Percentiles rank a stretch among this genome's conserved stretches.
Conservation (phyloP, 768 basidiomycete species). For the Xerocomus potaroensis region DNA sequence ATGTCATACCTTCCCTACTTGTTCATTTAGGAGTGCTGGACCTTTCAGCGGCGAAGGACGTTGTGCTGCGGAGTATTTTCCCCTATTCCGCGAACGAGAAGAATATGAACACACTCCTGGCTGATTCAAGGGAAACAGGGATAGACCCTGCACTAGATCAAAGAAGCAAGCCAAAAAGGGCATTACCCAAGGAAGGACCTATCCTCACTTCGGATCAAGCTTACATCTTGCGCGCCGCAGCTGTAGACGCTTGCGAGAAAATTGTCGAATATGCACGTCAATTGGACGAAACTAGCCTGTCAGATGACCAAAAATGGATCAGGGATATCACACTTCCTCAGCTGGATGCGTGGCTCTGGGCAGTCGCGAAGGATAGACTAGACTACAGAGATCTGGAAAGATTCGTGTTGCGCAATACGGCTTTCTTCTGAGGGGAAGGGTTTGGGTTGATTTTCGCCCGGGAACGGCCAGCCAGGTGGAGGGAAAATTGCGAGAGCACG, state of each 20-base stretch:
- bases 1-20: constrained; percentile 80
- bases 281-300: constrained; percentile 16
- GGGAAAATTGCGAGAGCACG: background rate
- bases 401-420: constrained; percentile 62
- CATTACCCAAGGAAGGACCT: constrained; percentile 45
- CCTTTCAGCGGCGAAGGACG: constrained; percentile 42
- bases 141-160: constrained; percentile 3
- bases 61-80: constrained; percentile 45
- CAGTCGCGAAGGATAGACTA: constrained; percentile 69
- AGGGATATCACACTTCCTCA: constrained; percentile 53
- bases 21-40: constrained; percentile 74
- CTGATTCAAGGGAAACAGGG: constrained; percentile 16
- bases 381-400: constrained; percentile 66
- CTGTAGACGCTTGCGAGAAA: constrained; percentile 73
- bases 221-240: constrained; percentile 71
- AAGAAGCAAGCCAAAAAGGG: constrained; percentile 15
- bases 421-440: constrained; percentile 51
- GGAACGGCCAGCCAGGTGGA: too few relatives aligned
- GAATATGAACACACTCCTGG: constrained; percentile 40
- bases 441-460: background rate
- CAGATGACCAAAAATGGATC: constrained; percentile 43
- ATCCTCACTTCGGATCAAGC: constrained; percentile 56
- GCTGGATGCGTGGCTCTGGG: constrained; percentile 80
- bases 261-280: constrained; percentile 54
- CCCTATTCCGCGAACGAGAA: constrained; percentile 40